Conservation (phyloP, 1,284 basidiomycete species). For the Cryptococcus sp. region DNA sequence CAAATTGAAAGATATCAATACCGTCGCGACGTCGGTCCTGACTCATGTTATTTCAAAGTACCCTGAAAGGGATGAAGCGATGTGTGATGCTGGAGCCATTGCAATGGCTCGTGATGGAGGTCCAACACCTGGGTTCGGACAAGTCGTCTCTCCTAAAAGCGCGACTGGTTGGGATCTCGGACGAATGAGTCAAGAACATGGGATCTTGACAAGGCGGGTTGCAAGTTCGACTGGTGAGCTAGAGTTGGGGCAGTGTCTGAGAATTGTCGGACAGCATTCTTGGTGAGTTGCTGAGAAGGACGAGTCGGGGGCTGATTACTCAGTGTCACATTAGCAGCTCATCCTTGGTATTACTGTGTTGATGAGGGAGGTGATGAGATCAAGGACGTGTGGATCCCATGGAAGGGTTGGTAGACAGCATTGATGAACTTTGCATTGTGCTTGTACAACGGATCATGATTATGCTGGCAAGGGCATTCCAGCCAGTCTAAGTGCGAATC, state of each 20-base stretch:
- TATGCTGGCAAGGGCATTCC: no score
- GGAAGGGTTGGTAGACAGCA: slow-evolving; percentile 77
- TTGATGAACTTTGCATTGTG: background rate
- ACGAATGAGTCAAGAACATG: slow-evolving; percentile 74
- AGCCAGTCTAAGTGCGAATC: no score
- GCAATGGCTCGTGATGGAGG: slow-evolving; percentile 82
- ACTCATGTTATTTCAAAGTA: slow-evolving; percentile 73
- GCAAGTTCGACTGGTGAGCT: slow-evolving; percentile 42
- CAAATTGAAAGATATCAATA: slow-evolving; percentile 55
- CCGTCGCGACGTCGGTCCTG: slow-evolving; percentile 65
- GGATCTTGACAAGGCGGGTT: slow-evolving; percentile 55
- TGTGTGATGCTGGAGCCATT: slow-evolving; percentile 76
- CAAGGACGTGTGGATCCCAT: slow-evolving; percentile 80
- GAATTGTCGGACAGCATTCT: slow-evolving; percentile 48
- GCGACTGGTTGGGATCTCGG: slow-evolving; percentile 66
- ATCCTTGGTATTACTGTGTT: slow-evolving; percentile 77
- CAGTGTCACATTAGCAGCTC: slow-evolving; percentile 53
- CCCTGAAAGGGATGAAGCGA: slow-evolving; percentile 55
- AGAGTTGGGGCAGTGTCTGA: slow-evolving; percentile 54
- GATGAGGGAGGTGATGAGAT: slow-evolving; percentile 59
- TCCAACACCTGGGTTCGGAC: slow-evolving; percentile 64
- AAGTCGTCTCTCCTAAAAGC: slow-evolving; percentile 52
- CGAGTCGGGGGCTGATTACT: no score
- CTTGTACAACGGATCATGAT: no score
- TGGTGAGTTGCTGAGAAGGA: slow-evolving; percentile 56